Base-by-base conservation (phyloP, 192 early-diverging fungal species). In the Backusella tuberculispora region DNA sequence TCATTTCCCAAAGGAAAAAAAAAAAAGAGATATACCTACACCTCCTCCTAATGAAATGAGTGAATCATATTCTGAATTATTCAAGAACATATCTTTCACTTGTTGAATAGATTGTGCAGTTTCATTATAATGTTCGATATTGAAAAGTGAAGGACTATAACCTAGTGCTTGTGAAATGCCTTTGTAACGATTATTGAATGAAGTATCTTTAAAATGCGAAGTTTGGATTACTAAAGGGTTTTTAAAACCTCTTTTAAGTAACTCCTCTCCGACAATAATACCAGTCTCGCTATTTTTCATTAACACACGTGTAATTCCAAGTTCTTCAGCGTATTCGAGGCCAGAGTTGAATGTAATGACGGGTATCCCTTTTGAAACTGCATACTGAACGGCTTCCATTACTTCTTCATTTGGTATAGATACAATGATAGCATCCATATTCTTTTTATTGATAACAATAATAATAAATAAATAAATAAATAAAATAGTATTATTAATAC, bases 381-480 rank as follows among this genome's bases (percentile, higher is more conserved):
- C 76, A 50, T 69, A 72, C 21, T 65, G 40, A 14, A 72, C 26
- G 8, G 76, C 69, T 6, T 66, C 41, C 40, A 26, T 8, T 1
- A 77, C 69, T 29, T 65, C 5, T 10, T 66, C 44, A 37, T 66
- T 50, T 26, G 70, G 69, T 43, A 77, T 77, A 9, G 76, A 46
- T n/a, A 47, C 46, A 65, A 77, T 72, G 29, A 77, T 71, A 4
- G 69, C 76, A 17, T 77, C 76, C 13, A 77, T 56, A 45, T 41
- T 26, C 63, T 72, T 43, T 43, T 60, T 43, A 10, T 26, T 21
- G 63, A 42, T 64, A 43, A 29, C 8, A 43, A 24, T 19, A 26
- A 8, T 5, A 26, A 26, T n/a, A n/a, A n/a, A n/a, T n/a, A n/a
- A n/a, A n/a, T n/a, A n/a, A n/a, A n/a, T n/a, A n/a, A n/a, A n/a